A percentile compares a stretch with the other conserved stretches of the same genome.
These are phyloP conservation scores for Hansfordia pulvinata DNA, from an alignment of 2,329 filamentous ascomycete species.

Conservation along the genomic window DNA sequence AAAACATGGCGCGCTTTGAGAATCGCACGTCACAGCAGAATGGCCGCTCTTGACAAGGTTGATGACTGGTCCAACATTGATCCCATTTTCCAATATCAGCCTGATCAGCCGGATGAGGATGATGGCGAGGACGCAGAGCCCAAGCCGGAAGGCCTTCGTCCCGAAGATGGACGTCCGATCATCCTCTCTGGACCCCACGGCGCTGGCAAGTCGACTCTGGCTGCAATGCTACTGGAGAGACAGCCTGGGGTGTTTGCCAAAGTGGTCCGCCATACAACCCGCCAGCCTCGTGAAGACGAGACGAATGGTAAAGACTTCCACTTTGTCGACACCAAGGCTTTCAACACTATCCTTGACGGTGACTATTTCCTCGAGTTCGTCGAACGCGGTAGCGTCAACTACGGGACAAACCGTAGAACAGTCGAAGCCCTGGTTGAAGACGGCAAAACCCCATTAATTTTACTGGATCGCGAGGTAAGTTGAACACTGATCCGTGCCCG, in stretches of 20 bases:
- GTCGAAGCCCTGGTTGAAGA: constrained; percentile 35
- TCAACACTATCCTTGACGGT: constrained; percentile 43
- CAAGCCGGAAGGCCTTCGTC: constrained; percentile 20
- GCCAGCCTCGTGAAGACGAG: constrained; percentile 34
- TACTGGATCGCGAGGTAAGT: constrained; percentile 38
- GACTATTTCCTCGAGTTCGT: constrained; percentile 46
- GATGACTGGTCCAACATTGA: constrained; percentile 66
- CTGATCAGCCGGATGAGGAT: constrained; percentile 18
- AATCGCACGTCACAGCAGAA: constrained; percentile 58
- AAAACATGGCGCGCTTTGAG: constrained; percentile 85
- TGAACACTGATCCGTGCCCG: constrained; percentile 1
- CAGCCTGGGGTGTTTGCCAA: constrained; percentile 52
- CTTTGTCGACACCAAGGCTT: constrained; percentile 41
- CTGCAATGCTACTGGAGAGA: constrained; percentile 47
- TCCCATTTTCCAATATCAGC: constrained; percentile 36
- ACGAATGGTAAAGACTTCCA: constrained; percentile 35
- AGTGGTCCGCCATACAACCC: constrained; percentile 41
- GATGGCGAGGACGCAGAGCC: constrained; percentile 18
- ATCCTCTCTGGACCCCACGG: constrained; percentile 54
- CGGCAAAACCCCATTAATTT: constrained; percentile 46
- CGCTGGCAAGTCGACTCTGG: constrained; percentile 48
- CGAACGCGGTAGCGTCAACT: constrained; percentile 32
- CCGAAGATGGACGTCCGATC: constrained; percentile 38
- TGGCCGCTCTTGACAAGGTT: constrained; percentile 74
- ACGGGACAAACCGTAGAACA: constrained; percentile 40